Conservation (phyloP, 2,329 filamentous ascomycete species). For the Colletotrichum sp. region DNA sequence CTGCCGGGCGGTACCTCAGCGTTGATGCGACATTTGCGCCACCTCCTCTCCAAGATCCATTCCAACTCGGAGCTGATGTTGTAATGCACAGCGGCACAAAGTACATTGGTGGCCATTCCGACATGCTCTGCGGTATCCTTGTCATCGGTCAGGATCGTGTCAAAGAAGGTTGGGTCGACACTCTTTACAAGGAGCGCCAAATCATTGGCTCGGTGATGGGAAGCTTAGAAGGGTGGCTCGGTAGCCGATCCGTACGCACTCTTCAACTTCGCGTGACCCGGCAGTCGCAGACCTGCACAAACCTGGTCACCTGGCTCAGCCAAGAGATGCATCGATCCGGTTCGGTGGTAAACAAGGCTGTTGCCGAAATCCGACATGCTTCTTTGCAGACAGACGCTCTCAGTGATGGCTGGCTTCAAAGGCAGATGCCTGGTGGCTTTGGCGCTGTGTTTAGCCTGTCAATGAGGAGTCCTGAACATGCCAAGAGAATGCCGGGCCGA, state of each 20-base stretch:
- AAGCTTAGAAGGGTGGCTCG: constrained; percentile 88
- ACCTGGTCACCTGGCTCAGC: neutral
- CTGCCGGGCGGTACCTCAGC: constrained; percentile 40
- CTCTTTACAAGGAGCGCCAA: constrained; percentile 70
- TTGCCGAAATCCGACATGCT: neutral
- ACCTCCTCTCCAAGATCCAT: constrained; percentile 86
- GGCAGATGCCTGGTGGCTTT: neutral
- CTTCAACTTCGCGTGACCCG: constrained; percentile 80
- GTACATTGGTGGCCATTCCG: constrained; percentile 93
- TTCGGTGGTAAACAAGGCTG: neutral
- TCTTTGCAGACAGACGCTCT: neutral
- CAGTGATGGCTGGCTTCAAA: neutral
- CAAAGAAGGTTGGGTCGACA: constrained; percentile 57
- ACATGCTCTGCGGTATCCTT: constrained; percentile 90
- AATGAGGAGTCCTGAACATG: neutral
- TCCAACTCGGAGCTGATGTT: constrained; percentile 78
- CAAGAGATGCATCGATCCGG: neutral
- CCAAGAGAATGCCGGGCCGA: neutral
- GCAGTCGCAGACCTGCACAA: constrained; percentile 63
- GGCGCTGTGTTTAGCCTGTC: neutral
- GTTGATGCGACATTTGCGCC: constrained; percentile 44
- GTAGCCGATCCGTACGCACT: constrained; percentile 83
- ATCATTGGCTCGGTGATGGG: constrained; percentile 85
- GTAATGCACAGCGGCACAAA: constrained; percentile 95
- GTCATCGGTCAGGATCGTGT: constrained; percentile 58